A percentile compares a stretch with the other conserved stretches of the same genome.
phyloP scores from a whole-genome alignment of 2,329 filamentous ascomycete genomes.

The Aspergillus sp. region DNA sequence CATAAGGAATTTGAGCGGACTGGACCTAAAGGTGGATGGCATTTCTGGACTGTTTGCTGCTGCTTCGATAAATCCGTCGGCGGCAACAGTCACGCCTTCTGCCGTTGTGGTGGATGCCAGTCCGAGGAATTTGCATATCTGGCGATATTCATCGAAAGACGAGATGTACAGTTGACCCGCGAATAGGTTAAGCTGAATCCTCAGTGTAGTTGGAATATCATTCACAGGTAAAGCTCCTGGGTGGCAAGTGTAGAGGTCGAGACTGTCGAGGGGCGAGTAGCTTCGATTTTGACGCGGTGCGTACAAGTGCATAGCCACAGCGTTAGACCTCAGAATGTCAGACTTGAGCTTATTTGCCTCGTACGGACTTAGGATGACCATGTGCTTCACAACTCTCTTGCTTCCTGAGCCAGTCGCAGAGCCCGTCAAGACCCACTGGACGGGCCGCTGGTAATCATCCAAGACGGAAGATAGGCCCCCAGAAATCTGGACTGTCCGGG shows the following conservation, averaged over 20 bases:
- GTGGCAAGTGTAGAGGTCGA: slow-evolving; percentile 48
- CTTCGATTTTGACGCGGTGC: slow-evolving; percentile 45
- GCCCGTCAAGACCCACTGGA: slow-evolving; percentile 55
- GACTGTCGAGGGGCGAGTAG: slow-evolving; percentile 44
- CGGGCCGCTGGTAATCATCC: slow-evolving; percentile 54
- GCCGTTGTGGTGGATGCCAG: slow-evolving; percentile 18
- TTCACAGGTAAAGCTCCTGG: slow-evolving; percentile 6
- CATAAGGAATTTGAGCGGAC: slow-evolving; percentile 45
- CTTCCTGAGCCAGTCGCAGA: neutral
- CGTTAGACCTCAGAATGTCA: slow-evolving; percentile 33
- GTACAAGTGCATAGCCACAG: slow-evolving; percentile 53
- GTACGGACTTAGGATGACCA: slow-evolving; percentile 61
- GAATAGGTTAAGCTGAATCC: slow-evolving; percentile 62
- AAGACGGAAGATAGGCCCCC: slow-evolving; percentile 11
- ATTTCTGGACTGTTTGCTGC: slow-evolving; percentile 16
- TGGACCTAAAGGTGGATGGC: slow-evolving; percentile 31
- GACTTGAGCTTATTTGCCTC: slow-evolving; percentile 58
- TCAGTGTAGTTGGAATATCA: slow-evolving; percentile 28
- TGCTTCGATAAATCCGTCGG: slow-evolving; percentile 25
- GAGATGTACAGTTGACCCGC: slow-evolving; percentile 66
- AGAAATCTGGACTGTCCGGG: slow-evolving; percentile 41
- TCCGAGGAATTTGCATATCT: slow-evolving; percentile 21
- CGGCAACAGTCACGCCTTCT: slow-evolving; percentile 26
- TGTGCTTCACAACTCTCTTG: slow-evolving; percentile 9
- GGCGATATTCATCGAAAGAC: slow-evolving; percentile 54